These are phyloP conservation scores for Kwoniella mangroviensis DNA, from an alignment of 768 basidiomycete species.

Conservation along the genomic window DNA sequence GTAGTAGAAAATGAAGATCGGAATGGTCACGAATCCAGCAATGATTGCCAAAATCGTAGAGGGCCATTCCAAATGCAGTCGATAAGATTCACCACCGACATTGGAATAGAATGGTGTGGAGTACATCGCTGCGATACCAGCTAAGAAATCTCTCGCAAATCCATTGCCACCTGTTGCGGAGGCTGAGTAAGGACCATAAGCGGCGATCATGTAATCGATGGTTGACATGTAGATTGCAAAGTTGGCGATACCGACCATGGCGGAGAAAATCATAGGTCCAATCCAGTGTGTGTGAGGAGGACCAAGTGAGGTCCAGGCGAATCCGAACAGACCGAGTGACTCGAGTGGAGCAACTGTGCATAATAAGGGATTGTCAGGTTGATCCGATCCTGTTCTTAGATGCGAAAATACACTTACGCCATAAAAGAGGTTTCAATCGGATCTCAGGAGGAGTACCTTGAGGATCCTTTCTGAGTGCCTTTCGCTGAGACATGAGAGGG, in stretches of 20 bases:
- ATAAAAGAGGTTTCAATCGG: constrained; percentile 43
- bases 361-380: too few relatives aligned
- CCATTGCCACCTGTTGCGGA: constrained; percentile 55
- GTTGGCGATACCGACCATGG: constrained; percentile 48
- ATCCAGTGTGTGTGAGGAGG: constrained; percentile 65
- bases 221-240: constrained; percentile 49
- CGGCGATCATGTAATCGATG: constrained; percentile 49
- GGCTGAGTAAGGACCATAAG: constrained; percentile 52
- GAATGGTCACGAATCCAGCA: constrained; percentile 37
- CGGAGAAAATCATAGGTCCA: constrained; percentile 66
- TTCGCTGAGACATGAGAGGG: constrained; percentile 34
- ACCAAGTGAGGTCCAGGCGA: constrained; percentile 49
- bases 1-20: constrained; percentile 46
- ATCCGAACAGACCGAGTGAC: constrained; percentile 50
- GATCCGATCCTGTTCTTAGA: too few relatives aligned
- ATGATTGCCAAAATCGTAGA: constrained; percentile 44
- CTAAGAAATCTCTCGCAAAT: constrained; percentile 50
- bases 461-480: constrained; percentile 26
- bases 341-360: constrained; percentile 38
- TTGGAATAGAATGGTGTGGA: constrained; percentile 43
- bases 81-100: constrained; percentile 28
- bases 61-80: constrained; percentile 42
- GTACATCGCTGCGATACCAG: constrained; percentile 51
- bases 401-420: constrained; percentile 18
- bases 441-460: constrained; percentile 43